Percentiles rank a stretch among this genome's conserved stretches.
Conservation (phyloP, 768 basidiomycete genomes). For the Punctularia strigosozonata region DNA sequence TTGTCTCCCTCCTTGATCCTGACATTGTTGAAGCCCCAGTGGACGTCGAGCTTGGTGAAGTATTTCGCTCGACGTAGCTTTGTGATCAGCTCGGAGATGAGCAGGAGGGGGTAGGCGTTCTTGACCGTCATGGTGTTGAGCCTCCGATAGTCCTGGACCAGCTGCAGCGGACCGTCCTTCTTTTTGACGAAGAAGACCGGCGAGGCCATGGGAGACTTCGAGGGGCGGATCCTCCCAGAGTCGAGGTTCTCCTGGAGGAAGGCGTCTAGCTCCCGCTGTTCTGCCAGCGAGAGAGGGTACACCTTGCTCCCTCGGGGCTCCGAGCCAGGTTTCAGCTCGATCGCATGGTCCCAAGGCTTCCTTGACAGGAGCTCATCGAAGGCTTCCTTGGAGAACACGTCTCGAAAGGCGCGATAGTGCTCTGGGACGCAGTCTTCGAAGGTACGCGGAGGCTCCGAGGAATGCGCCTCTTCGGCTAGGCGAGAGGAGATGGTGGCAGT, state of each 20-base stretch:
- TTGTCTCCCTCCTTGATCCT: constrained; percentile 12
- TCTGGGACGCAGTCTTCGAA: constrained; percentile 8
- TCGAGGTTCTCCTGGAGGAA: constrained; percentile 16
- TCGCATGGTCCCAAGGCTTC: constrained; percentile 9
- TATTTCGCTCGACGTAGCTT: constrained; percentile 9
- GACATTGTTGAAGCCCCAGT: constrained; percentile 13
- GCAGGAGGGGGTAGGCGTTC: constrained; percentile 15
- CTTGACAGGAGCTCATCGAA: constrained; percentile 11
- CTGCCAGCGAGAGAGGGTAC: constrained; percentile 10
- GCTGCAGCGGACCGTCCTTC: constrained; percentile 16
- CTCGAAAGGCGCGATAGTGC: constrained; percentile 5
- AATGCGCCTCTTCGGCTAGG: no score
- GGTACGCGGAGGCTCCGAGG: no score
- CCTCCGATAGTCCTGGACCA: constrained; percentile 14
- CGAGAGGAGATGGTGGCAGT: no score
- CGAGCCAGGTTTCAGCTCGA: constrained; percentile 7
- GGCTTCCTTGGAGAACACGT: constrained; percentile 14
- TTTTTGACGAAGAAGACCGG: constrained; percentile 18
- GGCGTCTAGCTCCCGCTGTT: constrained; percentile 10
- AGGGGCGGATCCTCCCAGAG: constrained; percentile 9
- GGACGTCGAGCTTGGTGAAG: constrained; percentile 21
- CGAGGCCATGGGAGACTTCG: constrained; percentile 10
- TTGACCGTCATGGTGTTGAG: constrained; percentile 17
- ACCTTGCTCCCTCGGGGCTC: constrained; percentile 6
- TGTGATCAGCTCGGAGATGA: constrained; percentile 13